phyloP scores from a whole-genome alignment of 202 grass and related monocot species.

The Miscanthus sacchariflorus region DNA sequence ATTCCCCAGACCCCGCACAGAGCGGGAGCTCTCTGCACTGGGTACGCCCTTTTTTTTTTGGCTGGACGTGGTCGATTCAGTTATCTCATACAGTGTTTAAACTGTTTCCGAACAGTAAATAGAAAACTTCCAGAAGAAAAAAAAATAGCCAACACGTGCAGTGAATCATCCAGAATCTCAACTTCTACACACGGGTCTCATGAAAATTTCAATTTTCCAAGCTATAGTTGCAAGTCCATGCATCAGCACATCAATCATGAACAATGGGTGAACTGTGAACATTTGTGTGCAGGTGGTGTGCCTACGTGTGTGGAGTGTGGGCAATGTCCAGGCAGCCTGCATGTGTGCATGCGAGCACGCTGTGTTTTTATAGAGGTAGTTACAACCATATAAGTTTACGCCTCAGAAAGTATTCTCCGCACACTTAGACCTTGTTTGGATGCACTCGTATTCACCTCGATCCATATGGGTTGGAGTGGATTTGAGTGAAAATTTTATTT shows the following conservation, averaged over 20 bases:
- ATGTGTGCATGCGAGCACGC: neutral
- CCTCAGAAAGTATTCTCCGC: neutral
- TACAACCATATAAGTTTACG: conserved; percentile 5
- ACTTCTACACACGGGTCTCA: neutral
- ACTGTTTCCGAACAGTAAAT: neutral
- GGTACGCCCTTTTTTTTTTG: neutral
- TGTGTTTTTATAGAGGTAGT: neutral
- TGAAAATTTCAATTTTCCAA: neutral
- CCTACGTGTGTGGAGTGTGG: neutral
- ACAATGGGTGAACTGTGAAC: conserved; percentile 16
- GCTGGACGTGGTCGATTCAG: neutral
- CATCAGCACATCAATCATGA: conserved; percentile 9
- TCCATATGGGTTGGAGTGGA: neutral
- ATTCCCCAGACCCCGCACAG: too few species aligned
- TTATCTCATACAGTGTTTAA: conserved; percentile 5
- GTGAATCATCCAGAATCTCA: conserved; percentile 13
- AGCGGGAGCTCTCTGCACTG: too few species aligned
- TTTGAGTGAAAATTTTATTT: neutral
- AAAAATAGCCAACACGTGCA: neutral
- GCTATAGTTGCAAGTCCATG: neutral
- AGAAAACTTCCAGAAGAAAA: neutral
- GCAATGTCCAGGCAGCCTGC: neutral
- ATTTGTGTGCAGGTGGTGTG: neutral
- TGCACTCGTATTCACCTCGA: neutral
- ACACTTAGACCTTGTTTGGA: neutral